Evolutionary conservation across 306 rosid species (phyloP).

Genomic region (Ochetophila trinervis): DNA sequence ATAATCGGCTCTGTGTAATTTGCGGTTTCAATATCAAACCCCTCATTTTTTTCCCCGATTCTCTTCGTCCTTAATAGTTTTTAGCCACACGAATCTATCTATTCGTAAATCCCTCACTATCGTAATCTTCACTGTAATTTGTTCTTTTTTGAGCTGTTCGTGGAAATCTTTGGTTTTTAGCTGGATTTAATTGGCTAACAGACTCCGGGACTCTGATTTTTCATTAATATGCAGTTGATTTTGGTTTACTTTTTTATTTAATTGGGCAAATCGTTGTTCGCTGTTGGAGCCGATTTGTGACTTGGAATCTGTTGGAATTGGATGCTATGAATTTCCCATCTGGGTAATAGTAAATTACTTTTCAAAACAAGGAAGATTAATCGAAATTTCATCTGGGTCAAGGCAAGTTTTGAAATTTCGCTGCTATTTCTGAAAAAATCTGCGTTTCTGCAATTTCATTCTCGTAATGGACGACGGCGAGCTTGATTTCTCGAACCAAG

Average conservation of each 20-base stretch:
- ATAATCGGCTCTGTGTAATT: background rate
- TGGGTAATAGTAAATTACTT: conserved; percentile 7
- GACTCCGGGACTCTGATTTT: background rate
- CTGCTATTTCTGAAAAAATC: conserved; percentile 10
- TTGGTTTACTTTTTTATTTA: background rate
- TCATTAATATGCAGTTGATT: background rate
- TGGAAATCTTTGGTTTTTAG: conserved; percentile 2
- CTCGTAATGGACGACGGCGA: conserved; percentile 87
- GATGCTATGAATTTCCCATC: conserved; percentile 1
- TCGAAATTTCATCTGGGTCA: conserved; percentile 9
- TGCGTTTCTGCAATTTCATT: conserved; percentile 11
- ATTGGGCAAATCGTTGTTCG: background rate
- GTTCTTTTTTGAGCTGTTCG: conserved; percentile 6
- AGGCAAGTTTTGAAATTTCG: conserved; percentile 1
- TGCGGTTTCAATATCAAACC: background rate
- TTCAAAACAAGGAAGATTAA: background rate
- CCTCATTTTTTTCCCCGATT: background rate
- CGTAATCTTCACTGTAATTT: conserved; percentile 1
- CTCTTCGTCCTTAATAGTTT: background rate
- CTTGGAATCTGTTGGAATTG: conserved; percentile 9
- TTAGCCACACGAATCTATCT: background rate
- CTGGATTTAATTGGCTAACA: background rate
- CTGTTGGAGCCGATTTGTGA: background rate
- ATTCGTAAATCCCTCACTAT: background rate
- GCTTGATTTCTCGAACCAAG: conserved; percentile 72